Evolutionary conservation across 1,284 basidiomycete species (phyloP), one percentile per base, ranked within the genome.

Genomic region (Mycosarcoma mackinlayi): DNA sequence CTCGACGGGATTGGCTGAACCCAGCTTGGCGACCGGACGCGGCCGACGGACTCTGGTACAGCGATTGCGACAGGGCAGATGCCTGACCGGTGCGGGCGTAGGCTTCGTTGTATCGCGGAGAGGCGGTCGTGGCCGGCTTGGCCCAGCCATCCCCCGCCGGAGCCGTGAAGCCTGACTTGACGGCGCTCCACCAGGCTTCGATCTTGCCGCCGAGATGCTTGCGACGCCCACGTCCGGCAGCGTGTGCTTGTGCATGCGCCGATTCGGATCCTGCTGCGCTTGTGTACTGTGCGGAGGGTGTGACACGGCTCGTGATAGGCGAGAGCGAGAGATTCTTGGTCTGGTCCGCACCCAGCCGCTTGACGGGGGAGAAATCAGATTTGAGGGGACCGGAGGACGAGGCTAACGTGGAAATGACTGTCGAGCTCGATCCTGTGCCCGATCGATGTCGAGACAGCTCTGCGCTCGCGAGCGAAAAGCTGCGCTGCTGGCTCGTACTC

Each of bases 151-250:
- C 64, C 18, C 56, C 49, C 1, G 60, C 38, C 2, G 61, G 57
- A 40, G 37, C 64, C 11, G 60, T 70, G 48, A 79, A 79, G 35
- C 76, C 76, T 6, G 76, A 71, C 66, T 79, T 79, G 66, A 79
- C 77, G 6, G 77, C 76, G 45, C 72, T 76, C 77, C 77, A 79
- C 77, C 77, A 79, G 3, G 77, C 75, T 34, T 79, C 77, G 51
- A 79, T 78, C 61, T 78, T 78, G 54, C 63, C 57, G 21, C 76
- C 75, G n/a, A 79, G 58, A 42, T 75, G 60, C 46, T 69, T 71
- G 18, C 67, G 57, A 24, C 67, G 59, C 31, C 70, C 59, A 3
- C 75, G 61, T 27, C 61, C 59, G 23, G 63, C 61, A 16, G 60
- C 55, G 23, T 63, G 60, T 8, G 66, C 60, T 10, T 68, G 65